phyloP scores from a whole-genome alignment of 192 early-diverging fungal genomes.

The Rhizophagus prolifer region DNA sequence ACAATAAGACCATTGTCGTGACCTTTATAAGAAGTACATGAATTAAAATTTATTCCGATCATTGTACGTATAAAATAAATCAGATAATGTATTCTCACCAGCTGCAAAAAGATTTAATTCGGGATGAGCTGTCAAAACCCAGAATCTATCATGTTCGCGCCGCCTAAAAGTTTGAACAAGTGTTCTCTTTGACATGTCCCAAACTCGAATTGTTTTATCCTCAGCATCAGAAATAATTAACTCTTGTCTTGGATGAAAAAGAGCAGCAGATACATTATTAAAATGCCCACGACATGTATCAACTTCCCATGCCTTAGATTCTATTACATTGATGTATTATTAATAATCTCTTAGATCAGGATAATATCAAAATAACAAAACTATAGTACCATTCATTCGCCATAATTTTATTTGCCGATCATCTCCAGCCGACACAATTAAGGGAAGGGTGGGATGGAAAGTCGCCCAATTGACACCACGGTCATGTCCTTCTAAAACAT shows the following conservation, averaged over 20 bases:
- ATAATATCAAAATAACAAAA: not conserved
- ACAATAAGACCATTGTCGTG: constrained; percentile 98
- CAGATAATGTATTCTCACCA: constrained; percentile 45
- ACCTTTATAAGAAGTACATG: constrained; percentile 42
- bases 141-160: constrained; percentile 94
- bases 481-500: constrained; percentile 96
- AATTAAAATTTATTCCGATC: not conserved
- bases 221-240: constrained; percentile 92
- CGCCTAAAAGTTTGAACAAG: constrained; percentile 94
- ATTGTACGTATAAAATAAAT: constrained; percentile 6
- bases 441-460: constrained; percentile 95
- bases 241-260: constrained; percentile 97
- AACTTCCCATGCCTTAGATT: constrained; percentile 99
- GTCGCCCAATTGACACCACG: constrained; percentile 97
- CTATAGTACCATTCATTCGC: constrained; percentile 87
- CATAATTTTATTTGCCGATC: constrained; percentile 98
- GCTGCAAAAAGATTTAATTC: constrained; percentile 98
- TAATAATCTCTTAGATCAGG: not conserved
- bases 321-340: constrained; percentile 40
- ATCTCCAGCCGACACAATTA: constrained; percentile 96
- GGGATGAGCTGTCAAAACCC: constrained; percentile 94
- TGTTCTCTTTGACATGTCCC: constrained; percentile 97
- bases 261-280: constrained; percentile 90
- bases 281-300: constrained; percentile 99
- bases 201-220: constrained; percentile 97